A percentile compares a stretch with the other conserved stretches of the same genome.
Conservation (phyloP, 805 yeast genomes). For the Clavispora carvajalis region DNA sequence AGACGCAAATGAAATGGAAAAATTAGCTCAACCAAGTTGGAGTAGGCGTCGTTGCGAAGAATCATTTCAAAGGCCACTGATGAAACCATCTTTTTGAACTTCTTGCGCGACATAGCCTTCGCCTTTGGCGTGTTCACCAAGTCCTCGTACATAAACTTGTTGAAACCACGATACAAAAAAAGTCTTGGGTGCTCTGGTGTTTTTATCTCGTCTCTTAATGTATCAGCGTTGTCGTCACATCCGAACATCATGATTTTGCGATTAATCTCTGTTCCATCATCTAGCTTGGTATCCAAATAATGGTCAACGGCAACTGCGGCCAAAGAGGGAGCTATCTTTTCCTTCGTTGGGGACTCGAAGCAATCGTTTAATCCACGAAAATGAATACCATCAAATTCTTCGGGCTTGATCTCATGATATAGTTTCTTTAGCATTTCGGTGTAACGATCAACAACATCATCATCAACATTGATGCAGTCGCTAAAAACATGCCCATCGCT, state of each 20-base stretch:
- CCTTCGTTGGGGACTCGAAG: slow-evolving; percentile 19
- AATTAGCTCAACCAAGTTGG: slow-evolving; percentile 53
- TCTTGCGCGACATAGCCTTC: slow-evolving; percentile 37
- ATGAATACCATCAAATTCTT: slow-evolving; percentile 21
- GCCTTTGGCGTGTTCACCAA: slow-evolving; percentile 39
- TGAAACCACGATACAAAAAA: slow-evolving; percentile 50
- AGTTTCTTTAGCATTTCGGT: slow-evolving; percentile 41
- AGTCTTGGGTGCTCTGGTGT: slow-evolving; percentile 46
- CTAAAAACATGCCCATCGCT: slow-evolving; percentile 65
- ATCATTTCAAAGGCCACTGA: slow-evolving; percentile 62
- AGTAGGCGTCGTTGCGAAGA: slow-evolving; percentile 56
- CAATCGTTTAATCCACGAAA: slow-evolving; percentile 34
- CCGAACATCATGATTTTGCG: slow-evolving; percentile 31
- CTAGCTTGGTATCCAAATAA: slow-evolving; percentile 29
- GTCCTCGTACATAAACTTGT: slow-evolving; percentile 57
- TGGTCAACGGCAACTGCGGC: slow-evolving; percentile 23
- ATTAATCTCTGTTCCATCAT: slow-evolving; percentile 29
- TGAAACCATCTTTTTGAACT: slow-evolving; percentile 46
- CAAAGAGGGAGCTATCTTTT: slow-evolving; percentile 13
- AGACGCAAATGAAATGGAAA: slow-evolving; percentile 57
- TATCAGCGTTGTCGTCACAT: slow-evolving; percentile 36
- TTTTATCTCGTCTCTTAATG: slow-evolving; percentile 28
- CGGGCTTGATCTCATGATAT: slow-evolving; percentile 32
- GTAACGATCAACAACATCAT: slow-evolving; percentile 45
- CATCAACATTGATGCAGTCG: slow-evolving; percentile 60